Evolutionary conservation across 2,329 filamentous ascomycete genomes (phyloP), one percentile per base, ranked within the genome.

Genomic region (Penicillium capsulatum): DNA sequence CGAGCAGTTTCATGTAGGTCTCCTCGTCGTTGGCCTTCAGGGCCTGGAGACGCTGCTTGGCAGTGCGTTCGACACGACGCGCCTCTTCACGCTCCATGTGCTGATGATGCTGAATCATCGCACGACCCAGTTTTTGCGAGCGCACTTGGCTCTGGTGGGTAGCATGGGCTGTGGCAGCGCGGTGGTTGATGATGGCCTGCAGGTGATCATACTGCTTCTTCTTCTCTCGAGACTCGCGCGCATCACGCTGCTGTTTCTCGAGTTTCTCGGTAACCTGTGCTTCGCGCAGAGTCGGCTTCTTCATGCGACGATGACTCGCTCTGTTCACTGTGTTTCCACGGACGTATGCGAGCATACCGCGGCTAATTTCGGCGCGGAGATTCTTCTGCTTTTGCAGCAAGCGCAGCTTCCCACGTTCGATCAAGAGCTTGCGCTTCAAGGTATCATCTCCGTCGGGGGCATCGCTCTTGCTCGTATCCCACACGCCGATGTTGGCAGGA

Each of bases 1-100:
- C 92, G 57, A 98, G 83, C 61, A 98, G 77, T 69, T 96, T 96
- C 69, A 98, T 80, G 65, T 98, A 98, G 1, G 92, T 94, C 70
- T 97, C 92, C 72, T 98, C 92, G 66, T 98, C 92, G 81, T 98
- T 94, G 58, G 92, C 91, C 72, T 96, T 97, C 64, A 98, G 77
- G 46, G 92, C 92, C 68, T 97, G 91, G 51, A 98, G 82, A 96
- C 92, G 92, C 68, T 98, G 92, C 75, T 98, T 98, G 50, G 92
- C 92, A 7, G 91, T 98, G 50, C 92, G 80, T 72, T 98, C 92
- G 52, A 98, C 86, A 48, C 92, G 86, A 73, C 95, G 97, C 76
- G 97, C 91, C 70, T 98, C 92, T 74, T 98, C 92, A 71, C 95
- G 95, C 66, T 98, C 92, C 63, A 98, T 97, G 64, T 91, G 87